These are phyloP conservation scores for Rutstroemia sp. DNA, from an alignment of 2,329 filamentous ascomycete species.

Conservation along the genomic window DNA sequence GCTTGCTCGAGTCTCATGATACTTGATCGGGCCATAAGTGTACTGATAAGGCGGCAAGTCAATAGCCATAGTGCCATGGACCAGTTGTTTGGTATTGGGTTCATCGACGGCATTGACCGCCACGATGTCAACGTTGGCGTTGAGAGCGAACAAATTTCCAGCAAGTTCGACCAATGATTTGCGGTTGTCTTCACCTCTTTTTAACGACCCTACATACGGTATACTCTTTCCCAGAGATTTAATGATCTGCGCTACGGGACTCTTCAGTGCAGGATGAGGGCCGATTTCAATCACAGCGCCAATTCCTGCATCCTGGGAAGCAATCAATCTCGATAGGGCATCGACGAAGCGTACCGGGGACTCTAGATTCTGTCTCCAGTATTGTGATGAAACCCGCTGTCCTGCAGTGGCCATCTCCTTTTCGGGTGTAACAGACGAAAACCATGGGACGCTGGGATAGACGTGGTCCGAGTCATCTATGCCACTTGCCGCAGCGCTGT, in stretches of 20 bases:
- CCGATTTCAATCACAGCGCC: not conserved
- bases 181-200: not conserved
- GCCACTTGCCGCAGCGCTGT: not conserved
- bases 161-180: constrained; percentile 1
- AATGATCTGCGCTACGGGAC: constrained; percentile 9
- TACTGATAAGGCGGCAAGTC: constrained; percentile 38
- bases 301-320: not conserved
- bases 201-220: constrained; percentile 5
- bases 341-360: constrained; percentile 10
- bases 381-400: not conserved
- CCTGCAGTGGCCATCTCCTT: not conserved
- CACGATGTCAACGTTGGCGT: not conserved
- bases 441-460: not conserved
- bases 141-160: constrained; percentile 5
- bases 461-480: not conserved
- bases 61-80: not conserved
- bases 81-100: not conserved
- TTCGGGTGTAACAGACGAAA: not conserved
- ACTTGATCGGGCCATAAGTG: constrained; percentile 40
- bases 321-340: constrained; percentile 7
- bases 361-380: constrained; percentile 14
- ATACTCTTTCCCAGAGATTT: constrained; percentile 31
- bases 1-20: constrained; percentile 43
- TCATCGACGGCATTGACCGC: constrained; percentile 27
- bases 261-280: constrained; percentile 1